Base-by-base conservation (phyloP, 2,329 filamentous ascomycete genomes). In the Pseudocercospora vitis region DNA sequence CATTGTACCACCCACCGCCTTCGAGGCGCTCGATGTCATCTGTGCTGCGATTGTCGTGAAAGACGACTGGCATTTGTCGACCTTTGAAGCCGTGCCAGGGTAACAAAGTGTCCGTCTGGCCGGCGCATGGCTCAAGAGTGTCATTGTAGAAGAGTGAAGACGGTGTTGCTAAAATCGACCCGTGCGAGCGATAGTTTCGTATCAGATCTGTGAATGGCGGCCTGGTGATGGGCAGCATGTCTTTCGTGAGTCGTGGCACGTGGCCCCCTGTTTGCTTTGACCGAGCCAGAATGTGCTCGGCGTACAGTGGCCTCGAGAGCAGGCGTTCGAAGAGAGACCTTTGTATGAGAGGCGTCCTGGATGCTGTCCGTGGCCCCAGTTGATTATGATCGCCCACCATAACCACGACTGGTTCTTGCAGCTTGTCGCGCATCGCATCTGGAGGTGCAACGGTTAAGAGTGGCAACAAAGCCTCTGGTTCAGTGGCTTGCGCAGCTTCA, bases 1-100 rank as follows among this genome's bases (percentile, higher is more conserved):
- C 8, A 14, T 66, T 65, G 56, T 58, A 66, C 64, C 63, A 65
- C 2, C 63, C 64, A n/a, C 64, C 61, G 8, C 63, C 61, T 44
- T 65, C 64, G 21, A n/a, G n/a, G n/a, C 50, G 58, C 48, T 66
- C 63, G n/a, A 64, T 62, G 11, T 64, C 64, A 29, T 66, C 63
- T 7, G 23, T 4, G 5, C 51, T 45, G 4, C 54, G 51, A 26
- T 63, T 58, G 24, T 55, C 48, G 2, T 46, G 50, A 45, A 66
- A 66, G 11, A 64, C 33, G 14, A 66, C 52, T 2, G 64, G 64
- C 52, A 62, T 51, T 8, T 55, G 26, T 12, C 55, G 53, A n/a
- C 50, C 49, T 21, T 50, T 39, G 45, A 64, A 66, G n/a, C 57
- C 56, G 21, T 45, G 32, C 61, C 61, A 65, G 1, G 48, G 18